Evolutionary conservation across 352 stramenopile species (phyloP).

Genomic region (Phytophthora hybrid): DNA sequence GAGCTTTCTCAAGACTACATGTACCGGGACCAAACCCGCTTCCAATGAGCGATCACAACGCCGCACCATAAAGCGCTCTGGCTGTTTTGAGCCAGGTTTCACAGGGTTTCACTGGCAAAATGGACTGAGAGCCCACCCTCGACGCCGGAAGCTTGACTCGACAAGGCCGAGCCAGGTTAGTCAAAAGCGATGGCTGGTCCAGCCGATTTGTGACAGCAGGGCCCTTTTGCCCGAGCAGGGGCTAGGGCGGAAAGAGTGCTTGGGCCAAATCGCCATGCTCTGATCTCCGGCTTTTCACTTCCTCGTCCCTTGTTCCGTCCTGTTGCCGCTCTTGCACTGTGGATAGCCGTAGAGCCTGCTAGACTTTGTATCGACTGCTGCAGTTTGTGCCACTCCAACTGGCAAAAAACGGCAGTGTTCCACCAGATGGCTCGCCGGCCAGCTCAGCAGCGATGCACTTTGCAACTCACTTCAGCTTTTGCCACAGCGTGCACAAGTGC

Average conservation of each 20-base stretch:
- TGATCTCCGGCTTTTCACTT: slow-evolving; percentile 19
- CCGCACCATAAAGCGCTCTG: neutral
- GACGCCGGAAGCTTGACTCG: neutral
- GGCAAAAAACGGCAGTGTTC: slow-evolving; percentile 28
- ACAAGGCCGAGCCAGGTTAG: neutral
- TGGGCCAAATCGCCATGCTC: slow-evolving; percentile 16
- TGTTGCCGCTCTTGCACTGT: slow-evolving; percentile 23
- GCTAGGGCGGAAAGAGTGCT: slow-evolving; percentile 15
- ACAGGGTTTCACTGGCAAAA: no score
- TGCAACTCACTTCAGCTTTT: slow-evolving; percentile 54
- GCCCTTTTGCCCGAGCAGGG: neutral
- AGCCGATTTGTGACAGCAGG: neutral
- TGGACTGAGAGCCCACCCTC: no score
- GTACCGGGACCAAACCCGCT: no score
- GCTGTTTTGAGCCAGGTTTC: neutral
- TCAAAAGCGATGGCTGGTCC: no score
- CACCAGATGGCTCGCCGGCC: slow-evolving; percentile 3
- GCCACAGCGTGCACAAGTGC: slow-evolving; percentile 34
- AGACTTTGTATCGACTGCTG: slow-evolving; percentile 26
- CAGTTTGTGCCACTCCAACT: slow-evolving; percentile 27
- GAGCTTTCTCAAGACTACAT: no score
- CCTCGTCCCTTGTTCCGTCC: slow-evolving; percentile 22
- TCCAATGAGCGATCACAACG: neutral
- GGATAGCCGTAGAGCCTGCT: slow-evolving; percentile 33
- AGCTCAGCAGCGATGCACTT: neutral